These are phyloP conservation scores for Fusarium scirpi DNA, from an alignment of 2,329 filamentous ascomycete genomes.

Conservation along the genomic window DNA sequence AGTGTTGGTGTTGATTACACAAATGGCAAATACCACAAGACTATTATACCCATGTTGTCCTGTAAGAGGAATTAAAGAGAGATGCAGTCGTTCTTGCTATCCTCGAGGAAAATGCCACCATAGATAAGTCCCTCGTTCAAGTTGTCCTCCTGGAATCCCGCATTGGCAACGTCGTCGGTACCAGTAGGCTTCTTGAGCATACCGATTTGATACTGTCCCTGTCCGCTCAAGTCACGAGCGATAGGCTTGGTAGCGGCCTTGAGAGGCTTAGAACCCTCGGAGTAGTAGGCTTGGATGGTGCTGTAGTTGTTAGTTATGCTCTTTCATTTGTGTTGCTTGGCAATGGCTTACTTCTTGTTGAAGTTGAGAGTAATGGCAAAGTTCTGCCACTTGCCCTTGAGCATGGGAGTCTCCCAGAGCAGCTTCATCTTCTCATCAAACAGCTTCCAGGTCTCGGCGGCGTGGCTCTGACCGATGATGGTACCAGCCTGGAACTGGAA, in stretches of 20 bases:
- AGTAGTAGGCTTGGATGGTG: conserved; percentile 69
- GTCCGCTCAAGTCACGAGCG: conserved; percentile 64
- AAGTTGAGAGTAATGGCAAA: conserved; percentile 71
- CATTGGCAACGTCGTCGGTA: conserved; percentile 59
- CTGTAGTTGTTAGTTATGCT: conserved; percentile 50
- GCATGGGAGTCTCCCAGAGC: conserved; percentile 65
- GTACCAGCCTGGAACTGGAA: conserved; percentile 67
- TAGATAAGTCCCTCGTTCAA: conserved; percentile 66
- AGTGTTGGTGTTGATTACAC: neutral
- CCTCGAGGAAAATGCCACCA: conserved; percentile 65
- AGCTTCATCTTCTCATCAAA: conserved; percentile 62
- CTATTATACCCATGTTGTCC: neutral
- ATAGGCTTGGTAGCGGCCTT: conserved; percentile 59
- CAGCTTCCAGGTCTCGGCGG: conserved; percentile 58
- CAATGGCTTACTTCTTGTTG: conserved; percentile 60
- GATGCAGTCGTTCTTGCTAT: conserved; percentile 57
- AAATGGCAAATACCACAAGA: neutral
- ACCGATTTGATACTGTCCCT: conserved; percentile 72
- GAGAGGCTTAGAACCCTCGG: conserved; percentile 59
- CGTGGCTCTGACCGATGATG: conserved; percentile 56
- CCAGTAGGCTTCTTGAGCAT: conserved; percentile 71
- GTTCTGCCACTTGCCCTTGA: conserved; percentile 68
- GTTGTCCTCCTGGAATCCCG: conserved; percentile 60
- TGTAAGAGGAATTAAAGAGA: conserved; percentile 10
- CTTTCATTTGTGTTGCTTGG: neutral